These are phyloP conservation scores for Delphinella strobiligena DNA, from an alignment of 2,329 filamentous ascomycete species.

Conservation along the genomic window DNA sequence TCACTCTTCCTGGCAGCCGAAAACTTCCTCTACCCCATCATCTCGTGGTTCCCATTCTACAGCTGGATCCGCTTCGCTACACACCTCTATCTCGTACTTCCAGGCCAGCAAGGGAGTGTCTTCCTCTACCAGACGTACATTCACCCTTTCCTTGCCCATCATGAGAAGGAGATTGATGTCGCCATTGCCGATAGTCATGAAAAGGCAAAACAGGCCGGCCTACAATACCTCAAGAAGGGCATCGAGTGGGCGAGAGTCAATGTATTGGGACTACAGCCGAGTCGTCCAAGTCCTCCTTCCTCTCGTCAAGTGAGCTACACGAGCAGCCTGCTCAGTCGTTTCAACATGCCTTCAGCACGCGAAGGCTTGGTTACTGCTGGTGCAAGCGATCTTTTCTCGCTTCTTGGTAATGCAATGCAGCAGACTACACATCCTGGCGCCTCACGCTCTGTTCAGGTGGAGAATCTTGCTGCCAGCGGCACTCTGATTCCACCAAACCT, in stretches of 20 bases:
- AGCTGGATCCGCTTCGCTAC: constrained; percentile 77
- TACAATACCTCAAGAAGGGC: constrained; percentile 41
- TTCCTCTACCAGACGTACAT: constrained; percentile 74
- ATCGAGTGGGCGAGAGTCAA: constrained; percentile 55
- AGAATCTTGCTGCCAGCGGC: constrained; percentile 44
- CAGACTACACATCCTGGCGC: constrained; percentile 25
- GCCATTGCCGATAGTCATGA: constrained; percentile 77
- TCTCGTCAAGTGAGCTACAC: constrained; percentile 51
- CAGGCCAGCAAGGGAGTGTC: constrained; percentile 87
- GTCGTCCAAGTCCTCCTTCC: constrained; percentile 35
- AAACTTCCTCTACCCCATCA: constrained; percentile 76
- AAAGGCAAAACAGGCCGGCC: constrained; percentile 61
- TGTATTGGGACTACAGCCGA: constrained; percentile 64
- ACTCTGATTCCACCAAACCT: constrained; percentile 61
- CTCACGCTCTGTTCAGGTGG: constrained; percentile 29
- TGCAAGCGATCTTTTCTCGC: constrained; percentile 59
- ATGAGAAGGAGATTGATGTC: constrained; percentile 81
- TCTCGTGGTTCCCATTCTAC: constrained; percentile 90
- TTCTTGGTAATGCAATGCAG: constrained; percentile 64
- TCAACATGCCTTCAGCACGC: constrained; percentile 65
- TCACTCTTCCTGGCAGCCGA: constrained; percentile 71
- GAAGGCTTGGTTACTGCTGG: constrained; percentile 29
- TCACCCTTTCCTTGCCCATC: constrained; percentile 75
- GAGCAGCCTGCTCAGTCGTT: constrained; percentile 70
- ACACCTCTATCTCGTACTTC: constrained; percentile 90